These are phyloP conservation scores for Lodderomyces orthopsilosis DNA, from an alignment of 1,139 yeast genomes.

Conservation along the genomic window DNA sequence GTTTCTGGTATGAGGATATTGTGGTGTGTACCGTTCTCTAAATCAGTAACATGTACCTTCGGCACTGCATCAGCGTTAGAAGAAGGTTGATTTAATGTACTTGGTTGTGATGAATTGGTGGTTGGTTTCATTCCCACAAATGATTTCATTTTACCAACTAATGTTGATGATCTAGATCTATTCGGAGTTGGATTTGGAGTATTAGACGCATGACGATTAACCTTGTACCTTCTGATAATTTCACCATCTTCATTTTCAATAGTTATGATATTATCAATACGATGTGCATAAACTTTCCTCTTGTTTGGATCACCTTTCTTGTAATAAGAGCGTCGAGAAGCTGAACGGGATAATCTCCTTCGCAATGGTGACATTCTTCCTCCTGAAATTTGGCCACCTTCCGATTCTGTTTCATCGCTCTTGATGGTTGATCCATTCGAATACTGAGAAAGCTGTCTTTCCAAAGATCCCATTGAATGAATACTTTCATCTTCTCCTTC, in stretches of 20 bases:
- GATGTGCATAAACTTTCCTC: slow-evolving; percentile 43
- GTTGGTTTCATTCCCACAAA: slow-evolving; percentile 47
- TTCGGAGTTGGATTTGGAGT: slow-evolving; percentile 5
- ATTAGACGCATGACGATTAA: slow-evolving; percentile 48
- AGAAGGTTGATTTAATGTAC: not conserved
- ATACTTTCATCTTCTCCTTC: slow-evolving; percentile 30
- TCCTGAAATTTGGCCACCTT: not conserved
- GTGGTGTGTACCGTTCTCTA: slow-evolving; percentile 11
- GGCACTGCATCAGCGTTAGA: slow-evolving; percentile 11
- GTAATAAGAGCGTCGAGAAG: slow-evolving; percentile 20
- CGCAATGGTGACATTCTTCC: slow-evolving; percentile 7
- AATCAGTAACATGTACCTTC: slow-evolving; percentile 10
- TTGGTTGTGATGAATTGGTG: not conserved
- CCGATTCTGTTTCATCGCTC: not conserved
- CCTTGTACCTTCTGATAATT: slow-evolving; percentile 74
- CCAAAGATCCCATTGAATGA: slow-evolving; percentile 41
- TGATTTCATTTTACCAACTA: slow-evolving; percentile 46
- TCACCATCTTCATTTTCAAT: slow-evolving; percentile 94
- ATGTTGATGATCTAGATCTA: slow-evolving; percentile 31
- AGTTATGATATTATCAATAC: slow-evolving; percentile 65
- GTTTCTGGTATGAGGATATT: slow-evolving; percentile 9
- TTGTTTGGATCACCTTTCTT: slow-evolving; percentile 29
- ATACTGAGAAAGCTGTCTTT: slow-evolving; percentile 36
- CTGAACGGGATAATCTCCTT: slow-evolving; percentile 9
- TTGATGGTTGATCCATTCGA: slow-evolving; percentile 18